Conservation (phyloP, 768 basidiomycete species). For the Symmetrospora coprosmae region DNA sequence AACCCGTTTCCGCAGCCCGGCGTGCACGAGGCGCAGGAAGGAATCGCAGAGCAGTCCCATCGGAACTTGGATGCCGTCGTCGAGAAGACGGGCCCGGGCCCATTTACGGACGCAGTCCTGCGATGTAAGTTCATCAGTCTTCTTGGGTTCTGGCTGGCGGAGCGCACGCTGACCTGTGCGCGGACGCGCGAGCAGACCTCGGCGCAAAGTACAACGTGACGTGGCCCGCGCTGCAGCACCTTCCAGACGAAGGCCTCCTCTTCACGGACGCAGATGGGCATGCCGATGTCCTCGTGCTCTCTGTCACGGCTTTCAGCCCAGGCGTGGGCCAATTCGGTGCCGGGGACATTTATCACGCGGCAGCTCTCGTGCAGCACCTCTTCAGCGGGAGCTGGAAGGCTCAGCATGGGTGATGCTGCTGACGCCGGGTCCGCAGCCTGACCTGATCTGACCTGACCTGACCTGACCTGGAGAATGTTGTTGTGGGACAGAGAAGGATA, state of each 20-base stretch:
- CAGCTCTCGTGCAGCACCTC: slow-evolving; percentile 34
- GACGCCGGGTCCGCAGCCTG: no score
- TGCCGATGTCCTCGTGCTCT: slow-evolving; percentile 40
- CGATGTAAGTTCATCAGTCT: slow-evolving; percentile 5
- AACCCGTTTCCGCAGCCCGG: slow-evolving; percentile 25
- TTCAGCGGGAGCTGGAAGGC: slow-evolving; percentile 32
- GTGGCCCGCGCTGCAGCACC: slow-evolving; percentile 37
- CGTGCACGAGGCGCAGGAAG: not conserved
- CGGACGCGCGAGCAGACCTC: slow-evolving; percentile 23
- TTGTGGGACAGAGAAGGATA: no score
- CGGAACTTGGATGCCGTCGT: slow-evolving; percentile 35
- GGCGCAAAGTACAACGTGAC: slow-evolving; percentile 35
- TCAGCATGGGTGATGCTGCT: slow-evolving; percentile 11
- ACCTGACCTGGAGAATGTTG: no score
- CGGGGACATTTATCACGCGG: slow-evolving; percentile 19
- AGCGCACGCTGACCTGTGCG: slow-evolving; percentile 31
- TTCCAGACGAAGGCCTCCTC: slow-evolving; percentile 24
- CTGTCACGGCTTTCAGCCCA: slow-evolving; percentile 37
- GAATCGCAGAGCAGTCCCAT: not conserved
- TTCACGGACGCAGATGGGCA: slow-evolving; percentile 31
- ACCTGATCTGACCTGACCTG: no score
- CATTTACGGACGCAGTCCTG: slow-evolving; percentile 37
- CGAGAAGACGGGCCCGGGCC: slow-evolving; percentile 40
- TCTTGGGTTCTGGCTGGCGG: not conserved
- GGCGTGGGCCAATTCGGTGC: slow-evolving; percentile 36